Evolutionary conservation across 78 protist species (phyloP).

Genomic region (Guillardia theta): DNA sequence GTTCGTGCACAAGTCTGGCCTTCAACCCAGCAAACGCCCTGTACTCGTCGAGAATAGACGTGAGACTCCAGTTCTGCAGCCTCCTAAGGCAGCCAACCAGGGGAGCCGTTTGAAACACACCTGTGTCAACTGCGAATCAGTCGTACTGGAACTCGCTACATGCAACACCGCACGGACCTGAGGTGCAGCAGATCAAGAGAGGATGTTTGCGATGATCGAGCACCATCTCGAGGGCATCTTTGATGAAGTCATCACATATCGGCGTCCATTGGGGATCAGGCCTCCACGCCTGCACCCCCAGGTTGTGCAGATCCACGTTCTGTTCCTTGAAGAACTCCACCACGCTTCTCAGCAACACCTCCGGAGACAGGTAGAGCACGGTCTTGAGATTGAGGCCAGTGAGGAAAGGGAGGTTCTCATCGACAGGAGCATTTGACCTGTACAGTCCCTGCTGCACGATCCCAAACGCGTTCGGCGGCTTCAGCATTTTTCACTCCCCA

Average conservation of each 20-base stretch:
- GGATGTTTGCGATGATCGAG: slow-evolving; percentile 68
- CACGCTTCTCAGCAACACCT: slow-evolving; percentile 72
- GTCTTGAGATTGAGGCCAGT: slow-evolving; percentile 58
- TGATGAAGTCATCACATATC: slow-evolving; percentile 74
- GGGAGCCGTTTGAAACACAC: slow-evolving; percentile 78
- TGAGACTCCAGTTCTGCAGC: slow-evolving; percentile 79
- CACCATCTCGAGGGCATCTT: slow-evolving; percentile 75
- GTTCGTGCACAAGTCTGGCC: slow-evolving; percentile 80
- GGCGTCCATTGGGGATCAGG: slow-evolving; percentile 71
- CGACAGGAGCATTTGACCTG: slow-evolving; percentile 66
- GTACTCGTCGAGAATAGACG: slow-evolving; percentile 71
- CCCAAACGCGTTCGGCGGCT: background rate
- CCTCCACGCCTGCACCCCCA: slow-evolving; percentile 76
- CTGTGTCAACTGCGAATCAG: too few relatives aligned
- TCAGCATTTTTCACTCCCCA: too few relatives aligned
- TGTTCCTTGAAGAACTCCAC: slow-evolving; percentile 67
- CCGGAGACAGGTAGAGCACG: slow-evolving; percentile 77
- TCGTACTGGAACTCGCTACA: too few relatives aligned
- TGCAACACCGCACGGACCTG: background rate
- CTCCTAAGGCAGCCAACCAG: slow-evolving; percentile 82
- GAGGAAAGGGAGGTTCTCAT: slow-evolving; percentile 67
- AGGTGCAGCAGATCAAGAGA: slow-evolving; percentile 76
- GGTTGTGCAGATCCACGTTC: slow-evolving; percentile 67
- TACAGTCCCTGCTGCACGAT: slow-evolving; percentile 44
- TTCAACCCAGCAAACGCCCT: slow-evolving; percentile 44